A percentile compares a stretch with the other conserved stretches of the same genome.
These are phyloP conservation scores for Chenopodium formosanum DNA, from an alignment of 148 eudicot species.

Conservation along the genomic window DNA sequence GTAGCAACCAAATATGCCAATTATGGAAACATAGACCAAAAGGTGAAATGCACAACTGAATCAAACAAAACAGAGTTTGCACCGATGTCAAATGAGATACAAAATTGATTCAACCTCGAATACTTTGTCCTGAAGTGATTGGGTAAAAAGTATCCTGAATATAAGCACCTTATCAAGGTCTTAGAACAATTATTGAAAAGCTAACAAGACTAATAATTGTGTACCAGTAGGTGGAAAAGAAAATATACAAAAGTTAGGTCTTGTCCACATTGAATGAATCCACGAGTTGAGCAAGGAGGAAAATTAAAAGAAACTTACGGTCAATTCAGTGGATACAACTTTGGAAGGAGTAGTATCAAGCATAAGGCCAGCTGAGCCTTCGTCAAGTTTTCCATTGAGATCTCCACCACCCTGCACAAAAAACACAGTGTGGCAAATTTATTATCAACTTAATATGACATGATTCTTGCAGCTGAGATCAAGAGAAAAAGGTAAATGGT, in stretches of 20 bases:
- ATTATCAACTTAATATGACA: background rate
- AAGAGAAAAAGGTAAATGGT: no score
- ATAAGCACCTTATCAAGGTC: background rate
- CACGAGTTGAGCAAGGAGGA: no score
- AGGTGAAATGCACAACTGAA: background rate
- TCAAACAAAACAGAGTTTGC: background rate
- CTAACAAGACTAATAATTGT: background rate
- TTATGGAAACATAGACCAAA: background rate
- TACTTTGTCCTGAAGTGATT: background rate
- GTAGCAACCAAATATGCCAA: background rate
- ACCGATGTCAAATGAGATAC: background rate
- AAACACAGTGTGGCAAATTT: background rate
- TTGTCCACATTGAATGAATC: no score
- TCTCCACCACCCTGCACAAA: conserved; percentile 62
- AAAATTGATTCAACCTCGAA: background rate
- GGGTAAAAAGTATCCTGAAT: background rate
- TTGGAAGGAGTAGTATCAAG: conserved; percentile 91
- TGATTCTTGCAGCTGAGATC: no score
- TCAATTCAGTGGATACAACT: conserved; percentile 80
- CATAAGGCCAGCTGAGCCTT: conserved; percentile 63
- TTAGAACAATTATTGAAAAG: background rate
- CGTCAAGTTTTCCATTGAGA: conserved; percentile 78
- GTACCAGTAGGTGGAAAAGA: background rate
- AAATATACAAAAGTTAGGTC: background rate
- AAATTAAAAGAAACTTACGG: conserved; percentile 51